Base-by-base conservation (phyloP, 495 filamentous ascomycete species). In the Diplogelasinospora grovesii region DNA sequence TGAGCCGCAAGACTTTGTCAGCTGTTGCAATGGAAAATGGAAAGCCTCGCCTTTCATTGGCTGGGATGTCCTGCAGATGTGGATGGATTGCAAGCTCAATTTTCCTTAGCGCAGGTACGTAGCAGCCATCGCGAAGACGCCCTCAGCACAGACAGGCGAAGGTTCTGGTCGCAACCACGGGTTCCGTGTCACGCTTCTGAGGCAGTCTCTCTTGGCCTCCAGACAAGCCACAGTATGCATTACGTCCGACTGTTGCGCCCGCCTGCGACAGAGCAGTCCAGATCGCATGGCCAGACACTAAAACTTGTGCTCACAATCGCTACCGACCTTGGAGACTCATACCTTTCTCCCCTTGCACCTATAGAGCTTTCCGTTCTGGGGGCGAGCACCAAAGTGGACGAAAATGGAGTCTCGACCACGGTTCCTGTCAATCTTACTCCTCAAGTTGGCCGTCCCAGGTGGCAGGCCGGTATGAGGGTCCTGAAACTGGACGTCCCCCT, bases 261-360 rank as follows among this genome's bases (percentile, higher is more conserved):
- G 1, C 81, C 84, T 0, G 65, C 65, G 42, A 46, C 74, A 39
- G 65, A 61, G 36, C 47, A 48, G 14, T 41, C 45, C 8, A 18
- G 66, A 35, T 56, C 57, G 40, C 58, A 59, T n/a, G n/a, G n/a
- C 21, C 64, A 65, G 32, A 23, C 39, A 18, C 56, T 65, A 35
- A 65, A 61, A 9, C 28, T 71, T 4, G 71, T 61, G 37, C 66
- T 96, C 39, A 88, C 87, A 36, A 79, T 98, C 57, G 86, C 87
- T 26, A 92, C 89, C 25, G 92, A 98, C 54, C 68, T 98, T 6
- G 89, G 90, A 2, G 90, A 98, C 59, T 71, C 74, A 1, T 93
- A 92, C 56, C 75, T 89, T n/a, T 68, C 70, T 15, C 63, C 76
- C n/a, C 73, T 82, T 52, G 59, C 75, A 24, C 68, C 70, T 18